These are phyloP conservation scores for Fraxinus sp. DNA, from an alignment of 305 asterid species.

Conservation along the genomic window DNA sequence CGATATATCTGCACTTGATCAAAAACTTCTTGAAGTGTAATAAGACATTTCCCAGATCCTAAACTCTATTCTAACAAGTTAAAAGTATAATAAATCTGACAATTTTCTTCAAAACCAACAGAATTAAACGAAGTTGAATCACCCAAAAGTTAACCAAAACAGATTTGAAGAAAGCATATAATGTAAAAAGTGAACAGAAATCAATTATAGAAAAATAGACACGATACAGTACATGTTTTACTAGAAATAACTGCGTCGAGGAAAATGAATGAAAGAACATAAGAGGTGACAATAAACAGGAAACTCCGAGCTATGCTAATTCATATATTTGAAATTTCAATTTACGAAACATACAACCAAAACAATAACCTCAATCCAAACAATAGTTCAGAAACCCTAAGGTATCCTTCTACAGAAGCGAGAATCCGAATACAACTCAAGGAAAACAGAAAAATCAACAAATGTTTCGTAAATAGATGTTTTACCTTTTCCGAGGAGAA, in stretches of 20 bases:
- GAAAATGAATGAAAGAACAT: background rate
- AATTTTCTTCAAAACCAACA: background rate
- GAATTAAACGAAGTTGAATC: background rate
- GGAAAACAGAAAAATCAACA: background rate
- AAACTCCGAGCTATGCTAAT: background rate
- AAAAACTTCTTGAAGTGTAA: background rate
- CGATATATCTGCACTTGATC: background rate
- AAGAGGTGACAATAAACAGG: background rate
- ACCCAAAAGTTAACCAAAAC: background rate
- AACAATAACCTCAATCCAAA: background rate
- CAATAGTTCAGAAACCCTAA: conserved; percentile 22
- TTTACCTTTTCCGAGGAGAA: conserved; percentile 83
- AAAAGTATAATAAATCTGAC: background rate
- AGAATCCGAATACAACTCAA: background rate
- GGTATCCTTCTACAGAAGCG: background rate
- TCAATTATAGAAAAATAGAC: background rate
- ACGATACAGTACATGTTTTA: background rate
- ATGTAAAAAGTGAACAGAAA: background rate
- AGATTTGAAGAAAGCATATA: background rate
- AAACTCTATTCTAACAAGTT: background rate
- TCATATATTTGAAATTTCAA: background rate
- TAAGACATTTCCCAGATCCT: background rate
- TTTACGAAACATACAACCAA: conserved; percentile 2
- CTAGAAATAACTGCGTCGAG: background rate
- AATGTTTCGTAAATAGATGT: background rate